Base-by-base conservation (phyloP, 83 land plant genomes). In the Diphasiastrum complanatum region DNA sequence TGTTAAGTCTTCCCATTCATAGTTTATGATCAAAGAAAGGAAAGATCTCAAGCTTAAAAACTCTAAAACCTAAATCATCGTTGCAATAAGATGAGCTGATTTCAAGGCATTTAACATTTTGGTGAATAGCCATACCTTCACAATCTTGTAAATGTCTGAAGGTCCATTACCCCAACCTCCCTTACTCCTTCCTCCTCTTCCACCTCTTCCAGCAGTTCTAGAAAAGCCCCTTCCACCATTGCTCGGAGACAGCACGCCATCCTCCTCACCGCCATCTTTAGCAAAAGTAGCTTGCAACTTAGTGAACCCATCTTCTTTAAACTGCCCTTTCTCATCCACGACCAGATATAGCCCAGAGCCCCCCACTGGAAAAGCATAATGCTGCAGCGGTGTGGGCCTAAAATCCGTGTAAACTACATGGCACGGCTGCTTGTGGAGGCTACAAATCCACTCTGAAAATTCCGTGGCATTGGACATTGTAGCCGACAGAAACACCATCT, bases 401-500 rank as follows among this genome's bases (percentile, higher is more conserved):
- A 82, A 88, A 64, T 85, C 95, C 0, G 95, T 88, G 78, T 88
- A 88, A 2, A 88, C 90, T n/a, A 88, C 90, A 74, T 85, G 90
- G 62, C 95, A 88, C 0, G 95, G 90, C 75, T 85, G 84, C 12
- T 78, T 79, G 45, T 85, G 95, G 61, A 88, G 18, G 31, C 80
- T 65, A 52, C 90, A 88, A 23, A 88, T 85, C 95, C 95, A 88
- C 64, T 88, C 89, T 11, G 95, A 90, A 66, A 85, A 88, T 50
- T 88, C 86, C 12, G 86, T 84, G 2, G 95, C 86, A 78, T 88
- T 88, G 5, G 95, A 88, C 95, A 88, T 79, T 31, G 95, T 88
- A 0, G 95, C 95, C 0, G 90, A 88, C 4, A 88, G 80, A 29
- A 88, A 88, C 0, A 88, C 90, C 95, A 88, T 88, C 64, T 85